Evolutionary conservation across 768 basidiomycete genomes (phyloP), one percentile per base, ranked within the genome.

Genomic region (Lactarius tabidus): DNA sequence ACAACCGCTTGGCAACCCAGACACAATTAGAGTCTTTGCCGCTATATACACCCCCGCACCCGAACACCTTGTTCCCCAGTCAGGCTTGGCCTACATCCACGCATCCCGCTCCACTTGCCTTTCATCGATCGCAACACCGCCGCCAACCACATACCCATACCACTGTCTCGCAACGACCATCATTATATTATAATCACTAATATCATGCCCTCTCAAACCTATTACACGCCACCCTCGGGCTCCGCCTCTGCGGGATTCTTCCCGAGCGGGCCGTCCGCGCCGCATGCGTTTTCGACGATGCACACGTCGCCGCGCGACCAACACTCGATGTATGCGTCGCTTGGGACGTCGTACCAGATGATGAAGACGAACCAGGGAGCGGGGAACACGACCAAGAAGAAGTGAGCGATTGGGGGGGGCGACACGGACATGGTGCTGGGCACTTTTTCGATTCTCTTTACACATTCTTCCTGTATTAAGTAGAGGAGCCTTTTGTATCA

Each of bases 271-370:
- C 74, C 76, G 62, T 67, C 73, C 41, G 70, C 74, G 20, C 76
- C 76, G 38, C 72, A 77, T 69, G 76, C 76, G 36, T 77, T 77
- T 72, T 59, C 74, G 55, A 59, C 71, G 26, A 75, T 77, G 70
- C 74, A 75, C 65, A 72, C 74, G 64, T 74, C 74, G 20, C 76
- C 76, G 52, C 71, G 75, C 59, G 74, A 74, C 69, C 58, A 68
- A 53, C 73, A 75, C 63, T 58, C 70, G 36, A 73, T 76, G 72
- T 74, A 71, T 69, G 73, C 76, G 31, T 69, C 71, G 23, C 64
- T 77, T 59, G 69, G 73, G 48, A 55, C 28, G 3, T 55, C 43
- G 1, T 45, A 17, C 29, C 59, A 60, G 36, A 10, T 18, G 28
- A 57, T 52, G 29, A 59, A 64, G 59, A 36, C 56, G 48, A 59